Conservation (phyloP, 371 early-diverging fungal species). For the Rhizopus stolonifer region DNA sequence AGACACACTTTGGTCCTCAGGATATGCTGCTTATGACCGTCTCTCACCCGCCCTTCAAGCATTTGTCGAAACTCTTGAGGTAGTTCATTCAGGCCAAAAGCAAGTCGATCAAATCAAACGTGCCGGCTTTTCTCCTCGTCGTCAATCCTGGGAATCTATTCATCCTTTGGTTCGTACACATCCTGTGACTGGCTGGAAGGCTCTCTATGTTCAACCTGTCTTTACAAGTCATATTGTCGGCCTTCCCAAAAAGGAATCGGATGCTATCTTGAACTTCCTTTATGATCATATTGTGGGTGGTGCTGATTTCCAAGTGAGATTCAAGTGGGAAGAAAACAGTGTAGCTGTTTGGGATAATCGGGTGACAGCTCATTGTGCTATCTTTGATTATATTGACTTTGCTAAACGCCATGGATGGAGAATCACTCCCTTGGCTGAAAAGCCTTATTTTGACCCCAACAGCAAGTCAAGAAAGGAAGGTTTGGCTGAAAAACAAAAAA, state of each 20-base stretch:
- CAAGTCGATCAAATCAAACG: conserved; percentile 38
- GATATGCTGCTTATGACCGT: conserved; percentile 61
- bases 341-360: conserved; percentile 75
- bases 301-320: conserved; percentile 65
- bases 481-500: conserved; percentile 11
- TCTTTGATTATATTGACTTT: conserved; percentile 53
- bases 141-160: conserved; percentile 36
- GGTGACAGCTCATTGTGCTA: conserved; percentile 51
- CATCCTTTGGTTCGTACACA: conserved; percentile 70
- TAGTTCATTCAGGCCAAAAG: conserved; percentile 57
- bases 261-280: conserved; percentile 53
- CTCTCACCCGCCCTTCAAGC: conserved; percentile 58
- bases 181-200: conserved; percentile 71
- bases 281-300: conserved; percentile 40
- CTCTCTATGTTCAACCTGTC: conserved; percentile 62
- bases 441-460: conserved; percentile 58
- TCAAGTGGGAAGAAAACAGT: conserved; percentile 58
- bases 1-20: conserved; percentile 58
- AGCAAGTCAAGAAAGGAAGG: conserved; percentile 31
- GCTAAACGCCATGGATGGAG: conserved; percentile 49
- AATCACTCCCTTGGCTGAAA: conserved; percentile 52
- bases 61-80: conserved; percentile 62
- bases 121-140: conserved; percentile 44
- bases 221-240: conserved; percentile 63
- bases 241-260: conserved; percentile 54